Evolutionary conservation across 2,329 filamentous ascomycete genomes (phyloP).

Genomic region (Aspergillus vadensis): DNA sequence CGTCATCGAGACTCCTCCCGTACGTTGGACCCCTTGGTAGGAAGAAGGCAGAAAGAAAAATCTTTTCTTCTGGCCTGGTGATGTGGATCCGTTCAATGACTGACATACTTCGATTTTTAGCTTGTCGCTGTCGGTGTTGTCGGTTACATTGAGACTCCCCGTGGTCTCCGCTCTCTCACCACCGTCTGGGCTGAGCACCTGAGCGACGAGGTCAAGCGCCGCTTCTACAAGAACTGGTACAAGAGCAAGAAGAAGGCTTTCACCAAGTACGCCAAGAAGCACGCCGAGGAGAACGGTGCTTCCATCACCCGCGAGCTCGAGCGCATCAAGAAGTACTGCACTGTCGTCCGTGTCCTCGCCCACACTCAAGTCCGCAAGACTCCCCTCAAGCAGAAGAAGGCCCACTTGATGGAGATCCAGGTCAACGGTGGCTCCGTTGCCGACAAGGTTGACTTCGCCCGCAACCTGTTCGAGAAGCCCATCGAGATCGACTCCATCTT

Average conservation of each 20-base stretch:
- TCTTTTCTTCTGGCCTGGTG: not conserved
- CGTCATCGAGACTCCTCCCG: constrained; percentile 90
- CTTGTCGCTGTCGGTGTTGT: constrained; percentile 99
- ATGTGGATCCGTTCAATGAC: not conserved
- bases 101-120: constrained; percentile 55
- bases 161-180: constrained; percentile 97
- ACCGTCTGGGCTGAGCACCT: constrained; percentile 99
- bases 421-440: constrained; percentile 95
- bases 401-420: constrained; percentile 99
- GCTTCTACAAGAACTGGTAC: constrained; percentile 99
- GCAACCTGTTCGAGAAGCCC: constrained; percentile 98
- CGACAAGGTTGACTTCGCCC: constrained; percentile 96
- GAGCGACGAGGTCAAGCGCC: constrained; percentile 97
- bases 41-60: not conserved
- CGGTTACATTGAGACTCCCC: constrained; percentile 99
- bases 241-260: constrained; percentile 99
- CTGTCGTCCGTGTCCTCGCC: constrained; percentile 96
- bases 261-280: constrained; percentile 99
- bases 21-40: constrained; percentile 58
- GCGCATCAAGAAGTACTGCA: constrained; percentile 99
- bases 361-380: constrained; percentile 99
- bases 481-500: constrained; percentile 91
- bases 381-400: constrained; percentile 99
- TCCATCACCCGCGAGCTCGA: constrained; percentile 96
- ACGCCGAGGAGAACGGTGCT: constrained; percentile 88